A percentile compares a stretch with the other conserved stretches of the same genome.
Evolutionary conservation across 768 basidiomycete genomes (phyloP).

Genomic region (Mycena kentingensis): DNA sequence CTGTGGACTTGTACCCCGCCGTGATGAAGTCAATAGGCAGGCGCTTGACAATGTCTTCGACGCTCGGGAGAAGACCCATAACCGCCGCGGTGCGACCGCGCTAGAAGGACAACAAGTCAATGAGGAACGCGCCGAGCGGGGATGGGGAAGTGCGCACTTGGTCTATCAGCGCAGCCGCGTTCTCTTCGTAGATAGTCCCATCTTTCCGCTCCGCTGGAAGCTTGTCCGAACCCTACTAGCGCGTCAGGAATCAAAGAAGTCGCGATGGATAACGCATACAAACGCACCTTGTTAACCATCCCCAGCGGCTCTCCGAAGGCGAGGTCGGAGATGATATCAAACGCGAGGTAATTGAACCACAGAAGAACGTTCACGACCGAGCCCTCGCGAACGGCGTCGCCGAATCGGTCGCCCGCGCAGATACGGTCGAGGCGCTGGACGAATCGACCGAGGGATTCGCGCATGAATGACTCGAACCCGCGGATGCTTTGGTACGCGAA

Average conservation of each 20-base stretch:
- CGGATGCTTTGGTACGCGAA: constrained; percentile 82
- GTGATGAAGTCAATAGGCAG: background rate
- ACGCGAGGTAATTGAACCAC: constrained; percentile 59
- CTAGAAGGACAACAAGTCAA: background rate
- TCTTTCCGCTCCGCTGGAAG: background rate
- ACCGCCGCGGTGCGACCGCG: background rate
- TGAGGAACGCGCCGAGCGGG: background rate
- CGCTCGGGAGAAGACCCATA: background rate
- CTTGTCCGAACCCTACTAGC: background rate
- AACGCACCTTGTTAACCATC: constrained; percentile 52
- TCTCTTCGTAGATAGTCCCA: background rate
- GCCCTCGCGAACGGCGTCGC: constrained; percentile 41
- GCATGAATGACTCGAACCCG: constrained; percentile 81
- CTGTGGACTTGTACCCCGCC: background rate
- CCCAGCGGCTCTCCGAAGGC: constrained; percentile 88
- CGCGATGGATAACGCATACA: constrained; percentile 52
- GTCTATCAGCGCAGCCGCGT: background rate
- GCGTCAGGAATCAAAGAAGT: constrained; percentile 73
- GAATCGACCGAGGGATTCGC: constrained; percentile 56
- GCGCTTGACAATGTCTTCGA: background rate
- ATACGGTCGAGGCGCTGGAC: constrained; percentile 76
- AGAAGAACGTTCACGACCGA: constrained; percentile 69
- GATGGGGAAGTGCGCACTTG: background rate
- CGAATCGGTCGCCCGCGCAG: constrained; percentile 63
- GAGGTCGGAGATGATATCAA: constrained; percentile 80